Percentiles rank a stretch among this genome's conserved stretches.
Evolutionary conservation across 169 alveolate genomes (phyloP).

Genomic region (Theileria parva): DNA sequence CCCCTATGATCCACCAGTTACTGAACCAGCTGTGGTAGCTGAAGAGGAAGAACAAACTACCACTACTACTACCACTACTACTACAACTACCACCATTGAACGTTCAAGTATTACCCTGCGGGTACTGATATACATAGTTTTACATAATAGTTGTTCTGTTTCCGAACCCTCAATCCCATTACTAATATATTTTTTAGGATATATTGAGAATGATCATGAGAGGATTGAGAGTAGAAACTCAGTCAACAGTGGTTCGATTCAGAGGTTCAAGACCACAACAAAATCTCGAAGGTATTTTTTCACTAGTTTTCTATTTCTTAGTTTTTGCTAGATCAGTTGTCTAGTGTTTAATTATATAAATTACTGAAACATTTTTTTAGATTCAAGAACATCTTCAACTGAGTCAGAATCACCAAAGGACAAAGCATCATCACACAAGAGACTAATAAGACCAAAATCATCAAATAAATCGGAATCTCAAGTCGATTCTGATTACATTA

Average conservation of each 20-base stretch:
- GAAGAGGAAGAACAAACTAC: constrained; percentile 19
- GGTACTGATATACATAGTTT: constrained; percentile 14
- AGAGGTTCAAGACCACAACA: constrained; percentile 20
- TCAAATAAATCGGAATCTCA: constrained; percentile 15
- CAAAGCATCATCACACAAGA: constrained; percentile 8
- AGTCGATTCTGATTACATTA: constrained; percentile 22
- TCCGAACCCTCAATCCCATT: not conserved
- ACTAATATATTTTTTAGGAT: constrained; percentile 18
- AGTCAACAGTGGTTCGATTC: constrained; percentile 16
- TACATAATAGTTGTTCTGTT: not conserved
- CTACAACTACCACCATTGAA: constrained; percentile 2
- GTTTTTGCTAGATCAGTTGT: not conserved
- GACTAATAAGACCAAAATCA: not conserved
- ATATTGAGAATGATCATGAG: constrained; percentile 59
- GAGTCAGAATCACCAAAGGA: constrained; percentile 8
- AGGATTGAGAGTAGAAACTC: constrained; percentile 37
- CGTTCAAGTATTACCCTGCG: constrained; percentile 32
- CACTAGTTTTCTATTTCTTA: not conserved
- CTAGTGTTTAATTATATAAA: too few species aligned
- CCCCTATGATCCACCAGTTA: not conserved
- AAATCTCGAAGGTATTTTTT: constrained; percentile 10
- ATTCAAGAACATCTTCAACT: constrained; percentile 2
- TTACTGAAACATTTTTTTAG: not conserved
- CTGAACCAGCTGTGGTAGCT: not conserved
- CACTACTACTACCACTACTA: not conserved